These are phyloP conservation scores for Ogataea parapolymorpha DNA, from an alignment of 805 yeast species.

Conservation along the genomic window DNA sequence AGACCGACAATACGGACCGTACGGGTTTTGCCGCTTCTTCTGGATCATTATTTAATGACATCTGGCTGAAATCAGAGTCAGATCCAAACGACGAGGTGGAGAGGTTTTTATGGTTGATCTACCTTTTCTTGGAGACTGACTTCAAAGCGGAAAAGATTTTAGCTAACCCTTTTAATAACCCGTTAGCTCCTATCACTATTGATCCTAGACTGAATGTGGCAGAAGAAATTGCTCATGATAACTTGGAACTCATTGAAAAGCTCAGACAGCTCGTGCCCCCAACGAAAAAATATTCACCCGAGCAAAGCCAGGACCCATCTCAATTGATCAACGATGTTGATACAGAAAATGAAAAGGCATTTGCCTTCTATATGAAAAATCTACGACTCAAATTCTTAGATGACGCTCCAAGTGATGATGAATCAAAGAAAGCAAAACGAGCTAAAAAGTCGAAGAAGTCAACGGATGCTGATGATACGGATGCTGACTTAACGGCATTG, in stretches of 20 bases:
- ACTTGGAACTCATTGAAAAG: conserved; percentile 24
- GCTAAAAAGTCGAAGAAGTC: conserved; percentile 11
- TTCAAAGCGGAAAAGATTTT: conserved; percentile 45
- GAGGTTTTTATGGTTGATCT: conserved; percentile 79
- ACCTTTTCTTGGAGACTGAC: conserved; percentile 74
- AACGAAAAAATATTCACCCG: conserved; percentile 1
- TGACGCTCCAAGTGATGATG: conserved; percentile 15
- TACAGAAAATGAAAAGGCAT: conserved; percentile 45
- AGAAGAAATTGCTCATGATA: conserved; percentile 21
- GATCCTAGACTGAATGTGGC: conserved; percentile 16
- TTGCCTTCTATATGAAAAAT: conserved; percentile 46
- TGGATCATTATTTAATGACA: conserved; percentile 61
- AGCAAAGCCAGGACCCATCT: conserved; percentile 6
- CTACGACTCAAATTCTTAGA: conserved; percentile 35
- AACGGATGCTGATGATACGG: conserved; percentile 7
- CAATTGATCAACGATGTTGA: conserved; percentile 39
- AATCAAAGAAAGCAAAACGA: conserved; percentile 5
- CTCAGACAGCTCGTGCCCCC: conserved; percentile 25
- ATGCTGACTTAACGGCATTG: background rate
- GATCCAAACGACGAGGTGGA: conserved; percentile 65
- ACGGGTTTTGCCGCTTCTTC: conserved; percentile 11
- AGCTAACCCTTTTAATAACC: conserved; percentile 31
- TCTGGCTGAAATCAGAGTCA: conserved; percentile 60
- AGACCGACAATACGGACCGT: conserved; percentile 9
- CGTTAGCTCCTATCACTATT: conserved; percentile 6